Evolutionary conservation across 352 stramenopile genomes (phyloP), one percentile per base, ranked within the genome.

Genomic region (Pythium insidiosum): DNA sequence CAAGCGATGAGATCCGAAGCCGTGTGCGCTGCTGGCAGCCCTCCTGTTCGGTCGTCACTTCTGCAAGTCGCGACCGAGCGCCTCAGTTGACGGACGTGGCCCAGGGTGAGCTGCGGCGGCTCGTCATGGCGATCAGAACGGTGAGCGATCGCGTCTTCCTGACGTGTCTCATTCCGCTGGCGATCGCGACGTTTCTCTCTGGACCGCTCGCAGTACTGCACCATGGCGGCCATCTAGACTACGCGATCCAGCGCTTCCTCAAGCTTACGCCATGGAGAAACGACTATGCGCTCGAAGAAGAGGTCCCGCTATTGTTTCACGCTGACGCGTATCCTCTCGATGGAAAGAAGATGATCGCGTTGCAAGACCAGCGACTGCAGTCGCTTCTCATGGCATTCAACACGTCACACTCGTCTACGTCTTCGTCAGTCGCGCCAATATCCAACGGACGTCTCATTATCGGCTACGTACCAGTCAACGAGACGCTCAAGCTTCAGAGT

Each of bases 291-390:
- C 16, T 47, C 16, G 25, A 16, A 18, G 6, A 38, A 16, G 40
- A 47, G 24, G 28, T 47, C 6, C 40, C 40, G n/a, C 12, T 47
- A 1, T 18, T 47, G 16, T 47, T 38, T 18, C 40, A 47, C 15
- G 12, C 26, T 24, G 40, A 47, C 7, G 13, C 25, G 40, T 47
- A 47, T 19, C 40, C 40, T 19, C 9, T 13, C 6, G 26, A 5
- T 38, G 40, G 40, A 16, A 21, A 23, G 15, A 47, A 47, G 40
- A 24, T 20, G 9, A 36, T 47, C 13, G 7, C 19, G 13, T 5
- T 47, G 6, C 6, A 47, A 6, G 40, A 47, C 40, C 5, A 13
- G 18, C 40, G 40, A 5, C 38, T 47, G n/a, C n/a, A n/a, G n/a
- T n/a, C n/a, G n/a, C n/a, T n/a, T n/a, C n/a, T n/a, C n/a, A n/a